Evolutionary conservation across 2,329 filamentous ascomycete species (phyloP), one percentile per base, ranked within the genome.

Genomic region (Monosporascus sp.): DNA sequence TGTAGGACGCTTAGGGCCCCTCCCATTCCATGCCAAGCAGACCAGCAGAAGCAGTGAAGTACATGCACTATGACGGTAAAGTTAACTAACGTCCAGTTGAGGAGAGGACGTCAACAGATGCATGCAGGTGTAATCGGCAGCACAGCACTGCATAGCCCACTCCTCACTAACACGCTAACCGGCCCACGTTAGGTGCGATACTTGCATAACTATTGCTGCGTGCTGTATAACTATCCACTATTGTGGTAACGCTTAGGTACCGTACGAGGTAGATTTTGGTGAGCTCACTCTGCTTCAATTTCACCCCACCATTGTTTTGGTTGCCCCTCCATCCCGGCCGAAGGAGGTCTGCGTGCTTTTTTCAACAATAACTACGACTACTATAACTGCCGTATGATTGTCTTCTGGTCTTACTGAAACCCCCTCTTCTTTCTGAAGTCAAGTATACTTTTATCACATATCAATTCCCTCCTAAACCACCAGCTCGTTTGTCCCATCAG

Each of bases 231-330:
- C 31, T 14, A 14, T 1, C 11, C 14, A 35, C 25, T 25, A 27
- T 27, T 9, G 25, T 27, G 9, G 25, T 27, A 9, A 2, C 25
- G 25, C 8, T 27, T 27, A 8, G 37, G 37, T 39, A 15, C 37
- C 9, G 1, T 17, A 24, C 22, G 22, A 38, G 18, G 7, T 24
- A 46, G 24, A 46, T 46, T 17, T 17, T 25, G 43, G 18, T 46
- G 43, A 46, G 43, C 43, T 46, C 43, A 25, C 24, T 39, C 18
- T 24, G 18, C 41, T 31, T 50, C 46, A 54, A 50, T 25, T 53
- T 53, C 49, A 62, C 58, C 60, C 60, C 60, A 58, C 60, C 54
- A 62, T 56, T n/a, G 41, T 50, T 51, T 54, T 47, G 48, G 41
- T 47, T 59, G 57, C 58, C 60, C 60, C 58, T 62, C 60, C 58